Base-by-base conservation (phyloP, 495 filamentous ascomycete genomes). In the Lepidopterella palustris region DNA sequence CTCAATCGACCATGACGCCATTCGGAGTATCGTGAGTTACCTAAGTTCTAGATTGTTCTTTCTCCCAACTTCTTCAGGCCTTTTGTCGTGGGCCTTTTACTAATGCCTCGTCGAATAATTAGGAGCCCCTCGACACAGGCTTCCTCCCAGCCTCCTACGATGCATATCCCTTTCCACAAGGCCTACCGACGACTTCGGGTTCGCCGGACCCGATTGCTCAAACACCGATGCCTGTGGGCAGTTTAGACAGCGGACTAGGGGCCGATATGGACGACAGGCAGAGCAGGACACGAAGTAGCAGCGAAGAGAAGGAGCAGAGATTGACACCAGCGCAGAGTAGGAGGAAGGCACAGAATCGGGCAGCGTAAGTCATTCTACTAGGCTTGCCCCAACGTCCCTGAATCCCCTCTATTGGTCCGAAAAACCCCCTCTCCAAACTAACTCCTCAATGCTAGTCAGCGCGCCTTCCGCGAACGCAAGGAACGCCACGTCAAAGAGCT, bases 361-460 rank as follows among this genome's bases (percentile, higher is more conserved):
- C 92, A 74, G 92, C 92, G 92, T 97, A 86, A 70, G 89, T 84
- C n/a, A n/a, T n/a, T n/a, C n/a, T n/a, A n/a, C n/a, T n/a, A n/a
- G n/a, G n/a, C n/a, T n/a, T n/a, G n/a, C n/a, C n/a, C n/a, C n/a
- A n/a, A n/a, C n/a, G n/a, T n/a, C n/a, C n/a, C n/a, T n/a, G n/a
- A n/a, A n/a, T n/a, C n/a, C n/a, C n/a, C n/a, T n/a, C n/a, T n/a
- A n/a, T n/a, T n/a, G n/a, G n/a, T n/a, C n/a, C n/a, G n/a, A n/a
- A n/a, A n/a, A n/a, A n/a, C n/a, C n/a, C n/a, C n/a, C 53, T 27
- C 51, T 49, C 20, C 25, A 51, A 24, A 49, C 50, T 26, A 29
- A 21, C 31, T 40, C 20, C 3, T 8, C 9, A 42, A 42, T 42
- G 3, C 35, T 57, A 97, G 92, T 29, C 93, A 98, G 77, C 86